Evolutionary conservation across 2,329 filamentous ascomycete species (phyloP).

Genomic region (Microsporum canis): DNA sequence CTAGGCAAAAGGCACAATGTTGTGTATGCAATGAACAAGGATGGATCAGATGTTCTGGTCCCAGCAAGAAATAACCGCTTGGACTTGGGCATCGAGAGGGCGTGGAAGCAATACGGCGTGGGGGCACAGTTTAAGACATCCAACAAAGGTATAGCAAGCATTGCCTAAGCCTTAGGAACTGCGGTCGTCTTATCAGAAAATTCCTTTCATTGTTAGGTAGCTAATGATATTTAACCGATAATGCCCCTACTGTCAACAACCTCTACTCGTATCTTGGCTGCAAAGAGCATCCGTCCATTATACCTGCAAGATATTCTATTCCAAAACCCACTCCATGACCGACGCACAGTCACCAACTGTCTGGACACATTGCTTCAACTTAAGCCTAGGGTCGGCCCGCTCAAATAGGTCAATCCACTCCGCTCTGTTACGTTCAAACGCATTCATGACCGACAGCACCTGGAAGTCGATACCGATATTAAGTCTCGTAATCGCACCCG

Average conservation of each 20-base stretch:
- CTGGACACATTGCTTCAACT: not conserved
- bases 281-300: no score
- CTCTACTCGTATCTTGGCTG: no score
- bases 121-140: not conserved
- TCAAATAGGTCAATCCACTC: not conserved
- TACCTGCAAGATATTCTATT: no score
- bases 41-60: not conserved
- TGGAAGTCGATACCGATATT: not conserved
- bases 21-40: not conserved
- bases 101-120: not conserved
- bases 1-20: constrained; percentile 3
- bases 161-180: not conserved
- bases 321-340: not conserved
- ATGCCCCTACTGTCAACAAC: no score
- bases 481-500: not conserved
- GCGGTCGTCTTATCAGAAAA: no score
- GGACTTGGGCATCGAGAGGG: not conserved
- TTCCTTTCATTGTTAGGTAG: no score
- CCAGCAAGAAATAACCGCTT: not conserved
- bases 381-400: not conserved
- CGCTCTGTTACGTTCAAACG: not conserved
- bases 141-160: not conserved
- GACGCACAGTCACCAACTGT: not conserved
- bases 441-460: not conserved
- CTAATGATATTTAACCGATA: no score